Evolutionary conservation across 2,329 filamentous ascomycete species (phyloP).

Genomic region (Calycina herbarum): DNA sequence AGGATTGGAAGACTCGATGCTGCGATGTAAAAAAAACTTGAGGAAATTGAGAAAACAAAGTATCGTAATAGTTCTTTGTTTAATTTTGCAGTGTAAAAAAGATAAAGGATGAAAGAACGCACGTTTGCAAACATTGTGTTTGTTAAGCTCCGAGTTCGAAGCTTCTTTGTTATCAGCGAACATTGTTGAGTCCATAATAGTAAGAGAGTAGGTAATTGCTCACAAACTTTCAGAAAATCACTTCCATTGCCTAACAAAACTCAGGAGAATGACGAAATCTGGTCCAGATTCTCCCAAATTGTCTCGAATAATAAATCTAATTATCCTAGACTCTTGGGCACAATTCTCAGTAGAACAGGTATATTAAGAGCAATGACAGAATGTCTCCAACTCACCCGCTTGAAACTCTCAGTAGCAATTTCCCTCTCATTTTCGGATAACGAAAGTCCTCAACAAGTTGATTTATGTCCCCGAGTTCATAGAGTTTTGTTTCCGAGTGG

Average conservation of each 20-base stretch:
- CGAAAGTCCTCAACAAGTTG: not conserved
- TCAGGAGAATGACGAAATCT: no score
- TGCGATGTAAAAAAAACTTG: not conserved
- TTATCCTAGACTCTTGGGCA: no score
- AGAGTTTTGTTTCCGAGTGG: not conserved
- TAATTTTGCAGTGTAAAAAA: not conserved
- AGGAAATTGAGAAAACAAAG: not conserved
- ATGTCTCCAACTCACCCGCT: not conserved
- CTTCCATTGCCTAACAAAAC: no score
- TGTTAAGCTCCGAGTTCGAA: not conserved
- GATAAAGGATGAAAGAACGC: not conserved
- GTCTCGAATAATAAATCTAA: no score
- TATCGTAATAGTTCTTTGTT: not conserved
- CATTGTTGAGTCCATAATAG: no score
- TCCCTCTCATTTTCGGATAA: not conserved
- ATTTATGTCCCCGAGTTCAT: not conserved
- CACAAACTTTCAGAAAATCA: no score
- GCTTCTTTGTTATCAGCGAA: not conserved
- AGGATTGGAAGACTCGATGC: not conserved
- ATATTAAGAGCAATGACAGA: not conserved
- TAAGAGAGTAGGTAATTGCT: no score
- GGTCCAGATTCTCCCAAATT: no score
- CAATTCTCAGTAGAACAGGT: not conserved
- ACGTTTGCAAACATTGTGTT: not conserved
- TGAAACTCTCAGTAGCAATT: not conserved